Percentiles rank a stretch among this genome's conserved stretches.
Evolutionary conservation across 768 basidiomycete species (phyloP).

Genomic region (Agrocybe pediades): DNA sequence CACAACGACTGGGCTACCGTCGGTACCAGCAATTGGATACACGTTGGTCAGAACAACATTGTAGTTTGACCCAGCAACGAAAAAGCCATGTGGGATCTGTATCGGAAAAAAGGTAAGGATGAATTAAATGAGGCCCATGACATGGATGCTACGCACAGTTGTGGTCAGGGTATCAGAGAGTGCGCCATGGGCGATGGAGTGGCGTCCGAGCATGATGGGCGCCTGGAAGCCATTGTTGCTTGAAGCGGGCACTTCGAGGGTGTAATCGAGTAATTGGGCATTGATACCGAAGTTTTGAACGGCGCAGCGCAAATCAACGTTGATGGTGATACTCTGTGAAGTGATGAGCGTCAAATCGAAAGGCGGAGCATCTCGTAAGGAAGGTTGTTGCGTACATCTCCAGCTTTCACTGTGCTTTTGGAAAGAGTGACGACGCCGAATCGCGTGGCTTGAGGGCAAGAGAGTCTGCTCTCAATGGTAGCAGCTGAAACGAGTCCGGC

Average conservation of each 20-base stretch:
- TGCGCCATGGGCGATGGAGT: not conserved
- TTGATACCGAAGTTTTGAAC: not conserved
- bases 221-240: not conserved
- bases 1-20: not conserved
- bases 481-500: not conserved
- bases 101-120: too few species aligned
- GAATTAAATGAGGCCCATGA: too few species aligned
- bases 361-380: too few species aligned
- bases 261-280: not conserved
- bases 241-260: not conserved
- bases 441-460: not conserved
- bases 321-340: not conserved
- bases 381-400: not conserved
- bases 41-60: not conserved
- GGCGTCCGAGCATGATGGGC: not conserved
- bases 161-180: not conserved
- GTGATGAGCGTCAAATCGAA: too few species aligned
- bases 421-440: not conserved
- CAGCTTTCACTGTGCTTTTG: not conserved
- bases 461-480: not conserved
- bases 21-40: not conserved
- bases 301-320: not conserved
- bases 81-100: not conserved
- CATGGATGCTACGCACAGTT: too few species aligned
- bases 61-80: not conserved